A percentile compares a stretch with the other conserved stretches of the same genome.
These are phyloP conservation scores for Zygosaccharomyces kombuchaensis DNA, from an alignment of 805 yeast species.

Conservation along the genomic window DNA sequence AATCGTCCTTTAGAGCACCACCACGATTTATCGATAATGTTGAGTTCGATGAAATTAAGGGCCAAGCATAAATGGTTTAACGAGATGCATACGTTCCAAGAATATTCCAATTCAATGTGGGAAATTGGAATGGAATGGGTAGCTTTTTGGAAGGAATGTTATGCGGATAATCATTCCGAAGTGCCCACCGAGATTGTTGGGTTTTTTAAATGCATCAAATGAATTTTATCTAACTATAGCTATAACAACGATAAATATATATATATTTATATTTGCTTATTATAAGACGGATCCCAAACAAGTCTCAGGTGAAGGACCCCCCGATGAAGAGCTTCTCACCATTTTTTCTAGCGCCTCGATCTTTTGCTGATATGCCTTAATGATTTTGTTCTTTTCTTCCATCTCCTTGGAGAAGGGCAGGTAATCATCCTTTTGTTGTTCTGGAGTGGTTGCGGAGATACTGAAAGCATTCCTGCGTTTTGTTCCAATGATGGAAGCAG, in stretches of 20 bases:
- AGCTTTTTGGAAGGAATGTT: constrained; percentile 15
- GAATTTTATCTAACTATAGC: neutral
- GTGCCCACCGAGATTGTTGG: constrained; percentile 7
- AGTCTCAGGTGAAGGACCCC: neutral
- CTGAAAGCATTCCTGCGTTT: constrained; percentile 12
- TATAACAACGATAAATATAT: neutral
- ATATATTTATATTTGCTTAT: neutral
- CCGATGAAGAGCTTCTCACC: constrained; percentile 4
- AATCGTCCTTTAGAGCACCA: constrained; percentile 13
- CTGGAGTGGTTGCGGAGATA: constrained; percentile 1
- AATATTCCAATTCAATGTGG: constrained; percentile 10
- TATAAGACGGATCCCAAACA: neutral
- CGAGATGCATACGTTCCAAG: neutral
- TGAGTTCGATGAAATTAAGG: constrained; percentile 17
- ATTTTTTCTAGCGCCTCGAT: constrained; percentile 19
- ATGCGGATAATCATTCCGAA: constrained; percentile 11
- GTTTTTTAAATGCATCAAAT: constrained; percentile 1
- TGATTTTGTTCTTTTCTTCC: constrained; percentile 23
- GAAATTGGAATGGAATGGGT: constrained; percentile 14
- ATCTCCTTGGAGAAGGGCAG: constrained; percentile 13
- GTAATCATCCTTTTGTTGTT: neutral
- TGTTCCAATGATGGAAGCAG: constrained; percentile 2
- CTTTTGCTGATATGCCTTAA: constrained; percentile 24
- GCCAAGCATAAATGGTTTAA: constrained; percentile 12
- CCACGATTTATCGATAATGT: constrained; percentile 12